These are phyloP conservation scores for Hygrocybe punicea DNA, from an alignment of 768 basidiomycete species.

Conservation along the genomic window DNA sequence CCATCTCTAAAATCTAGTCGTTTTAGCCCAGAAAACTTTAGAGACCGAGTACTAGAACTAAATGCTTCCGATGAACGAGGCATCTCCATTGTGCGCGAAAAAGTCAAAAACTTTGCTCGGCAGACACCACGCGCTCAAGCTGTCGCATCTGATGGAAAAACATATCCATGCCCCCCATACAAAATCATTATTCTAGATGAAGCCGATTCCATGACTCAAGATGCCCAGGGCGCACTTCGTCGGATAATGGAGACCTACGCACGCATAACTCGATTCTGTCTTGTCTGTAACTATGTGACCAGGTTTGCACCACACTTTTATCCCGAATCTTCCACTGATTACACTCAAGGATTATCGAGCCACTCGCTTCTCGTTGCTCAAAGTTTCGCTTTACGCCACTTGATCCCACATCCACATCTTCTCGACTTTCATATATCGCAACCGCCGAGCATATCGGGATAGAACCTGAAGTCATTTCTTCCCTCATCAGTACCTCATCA, in stretches of 20 bases:
- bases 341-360: constrained; percentile 90
- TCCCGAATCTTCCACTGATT: background rate
- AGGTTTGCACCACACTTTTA: constrained; percentile 49
- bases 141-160: constrained; percentile 69
- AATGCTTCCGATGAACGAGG: constrained; percentile 99
- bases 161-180: constrained; percentile 95
- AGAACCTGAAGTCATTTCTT: constrained; percentile 55
- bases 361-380: constrained; percentile 95
- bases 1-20: background rate
- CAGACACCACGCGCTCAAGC: constrained; percentile 83
- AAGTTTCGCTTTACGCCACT: constrained; percentile 98
- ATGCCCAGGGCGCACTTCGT: constrained; percentile 92
- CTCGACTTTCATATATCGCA: constrained; percentile 79
- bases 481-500: constrained; percentile 75
- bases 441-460: constrained; percentile 65
- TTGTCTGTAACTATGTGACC: constrained; percentile 99
- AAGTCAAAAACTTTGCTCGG: constrained; percentile 96
- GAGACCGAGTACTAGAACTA: constrained; percentile 88
- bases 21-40: constrained; percentile 86
- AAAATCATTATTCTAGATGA: constrained; percentile 99
- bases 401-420: constrained; percentile 69
- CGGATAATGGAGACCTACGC: constrained; percentile 99
- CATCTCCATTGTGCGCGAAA: constrained; percentile 94
- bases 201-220: constrained; percentile 99
- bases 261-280: constrained; percentile 93